These are phyloP conservation scores for Citrus inodora DNA, from an alignment of 345 rosid species.

Conservation along the genomic window DNA sequence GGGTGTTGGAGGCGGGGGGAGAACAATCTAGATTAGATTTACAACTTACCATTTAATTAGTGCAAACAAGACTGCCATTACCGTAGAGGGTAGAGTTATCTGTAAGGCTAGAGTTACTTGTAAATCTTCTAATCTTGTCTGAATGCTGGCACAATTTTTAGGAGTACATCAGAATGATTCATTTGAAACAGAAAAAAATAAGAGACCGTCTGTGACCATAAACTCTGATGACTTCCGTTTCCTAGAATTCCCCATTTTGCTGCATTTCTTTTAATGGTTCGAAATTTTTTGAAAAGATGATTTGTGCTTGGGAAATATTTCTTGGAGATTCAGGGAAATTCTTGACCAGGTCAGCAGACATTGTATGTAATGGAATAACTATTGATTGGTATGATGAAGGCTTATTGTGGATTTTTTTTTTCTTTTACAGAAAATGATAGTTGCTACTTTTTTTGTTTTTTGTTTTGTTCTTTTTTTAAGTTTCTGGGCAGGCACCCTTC, in stretches of 20 bases:
- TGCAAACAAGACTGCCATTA: conserved; percentile 19
- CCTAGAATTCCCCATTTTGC: conserved; percentile 6
- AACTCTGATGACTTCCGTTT: not conserved
- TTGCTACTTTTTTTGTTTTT: not conserved
- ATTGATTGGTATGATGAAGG: not conserved
- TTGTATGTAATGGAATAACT: not conserved
- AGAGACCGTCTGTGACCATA: conserved; percentile 15
- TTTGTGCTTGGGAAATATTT: conserved; percentile 3
- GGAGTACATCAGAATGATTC: conserved; percentile 24
- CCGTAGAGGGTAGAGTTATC: conserved; percentile 22
- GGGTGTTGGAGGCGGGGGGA: no score
- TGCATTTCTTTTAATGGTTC: not conserved
- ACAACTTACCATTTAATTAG: conserved; percentile 27
- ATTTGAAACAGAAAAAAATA: conserved; percentile 22
- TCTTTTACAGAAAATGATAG: not conserved
- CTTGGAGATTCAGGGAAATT: not conserved
- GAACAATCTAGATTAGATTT: conserved; percentile 22
- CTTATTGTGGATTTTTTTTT: not conserved
- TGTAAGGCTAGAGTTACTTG: conserved; percentile 29
- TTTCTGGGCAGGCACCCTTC: not conserved
- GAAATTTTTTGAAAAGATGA: conserved; percentile 4
- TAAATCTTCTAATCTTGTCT: conserved; percentile 28
- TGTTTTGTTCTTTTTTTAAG: not conserved
- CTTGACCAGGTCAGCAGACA: conserved; percentile 18
- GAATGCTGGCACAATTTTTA: conserved; percentile 21